phyloP scores from a whole-genome alignment of 768 basidiomycete genomes.

The Psilocybe subaeruginosa region DNA sequence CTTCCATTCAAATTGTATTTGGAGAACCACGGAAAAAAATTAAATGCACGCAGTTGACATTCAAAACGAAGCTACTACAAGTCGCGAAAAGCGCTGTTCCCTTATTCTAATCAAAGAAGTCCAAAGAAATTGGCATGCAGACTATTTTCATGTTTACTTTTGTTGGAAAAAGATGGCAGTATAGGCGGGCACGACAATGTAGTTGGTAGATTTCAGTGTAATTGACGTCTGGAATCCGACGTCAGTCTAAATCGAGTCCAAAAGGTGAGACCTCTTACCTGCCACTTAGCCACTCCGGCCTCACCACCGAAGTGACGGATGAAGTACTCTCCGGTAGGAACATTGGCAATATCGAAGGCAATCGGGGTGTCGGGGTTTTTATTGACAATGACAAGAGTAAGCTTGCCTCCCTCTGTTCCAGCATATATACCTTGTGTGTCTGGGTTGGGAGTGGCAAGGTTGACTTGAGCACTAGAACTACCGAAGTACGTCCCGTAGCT shows the following conservation, averaged over 20 bases:
- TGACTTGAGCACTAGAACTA: conserved; percentile 45
- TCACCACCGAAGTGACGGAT: conserved; percentile 57
- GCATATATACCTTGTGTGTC: conserved; percentile 51
- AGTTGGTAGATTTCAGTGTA: conserved; percentile 28
- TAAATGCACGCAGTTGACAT: too few relatives aligned
- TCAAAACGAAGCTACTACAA: too few relatives aligned
- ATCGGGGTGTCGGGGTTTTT: conserved; percentile 47
- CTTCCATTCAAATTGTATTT: too few relatives aligned
- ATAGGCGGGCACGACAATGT: conserved; percentile 39
- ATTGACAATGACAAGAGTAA: conserved; percentile 53
- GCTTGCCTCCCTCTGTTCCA: conserved; percentile 39
- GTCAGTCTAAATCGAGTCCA: not conserved
- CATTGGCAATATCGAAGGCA: conserved; percentile 42
- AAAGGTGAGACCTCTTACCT: conserved; percentile 34
- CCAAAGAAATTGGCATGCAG: not conserved
- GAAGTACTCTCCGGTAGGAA: conserved; percentile 52
- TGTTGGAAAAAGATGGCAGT: conserved; percentile 41
- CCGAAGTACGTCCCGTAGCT: conserved; percentile 54
- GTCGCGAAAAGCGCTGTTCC: not conserved
- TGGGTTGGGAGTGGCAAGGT: conserved; percentile 40
- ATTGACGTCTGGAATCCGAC: conserved; percentile 29
- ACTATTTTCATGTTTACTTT: conserved; percentile 1
- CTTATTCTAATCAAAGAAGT: too few relatives aligned
- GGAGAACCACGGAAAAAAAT: too few relatives aligned
- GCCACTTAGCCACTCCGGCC: conserved; percentile 57